A percentile compares a stretch with the other conserved stretches of the same genome.
Evolutionary conservation across 768 basidiomycete species (phyloP).

Genomic region (Suillus subalutaceus): DNA sequence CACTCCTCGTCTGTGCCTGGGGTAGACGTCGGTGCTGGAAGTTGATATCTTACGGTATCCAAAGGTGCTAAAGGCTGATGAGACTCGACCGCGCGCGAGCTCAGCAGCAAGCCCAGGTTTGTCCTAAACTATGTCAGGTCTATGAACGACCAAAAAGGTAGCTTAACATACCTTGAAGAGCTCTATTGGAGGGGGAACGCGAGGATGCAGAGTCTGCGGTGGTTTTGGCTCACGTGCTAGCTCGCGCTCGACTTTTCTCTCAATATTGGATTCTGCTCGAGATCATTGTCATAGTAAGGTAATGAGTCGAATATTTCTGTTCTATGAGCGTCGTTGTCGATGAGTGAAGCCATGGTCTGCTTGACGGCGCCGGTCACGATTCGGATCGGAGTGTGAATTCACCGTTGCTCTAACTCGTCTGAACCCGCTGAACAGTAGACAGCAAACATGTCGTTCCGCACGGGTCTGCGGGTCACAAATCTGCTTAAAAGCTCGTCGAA

Average conservation of each 20-base stretch:
- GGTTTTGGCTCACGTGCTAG: slow-evolving; percentile 70
- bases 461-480: slow-evolving; percentile 46
- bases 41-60: slow-evolving; percentile 73
- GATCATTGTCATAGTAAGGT: slow-evolving; percentile 94
- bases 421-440: slow-evolving; percentile 20
- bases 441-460: slow-evolving; percentile 47
- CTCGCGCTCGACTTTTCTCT: slow-evolving; percentile 76
- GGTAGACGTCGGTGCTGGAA: slow-evolving; percentile 64
- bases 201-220: slow-evolving; percentile 65
- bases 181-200: slow-evolving; percentile 64
- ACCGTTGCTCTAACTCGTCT: slow-evolving; percentile 6
- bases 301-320: slow-evolving; percentile 73
- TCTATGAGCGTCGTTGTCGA: slow-evolving; percentile 16
- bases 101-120: slow-evolving; percentile 73
- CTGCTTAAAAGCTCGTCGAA: slow-evolving; percentile 44
- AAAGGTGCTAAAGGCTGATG: slow-evolving; percentile 66
- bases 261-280: slow-evolving; percentile 74
- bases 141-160: not conserved
- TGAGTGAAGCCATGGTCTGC: slow-evolving; percentile 27
- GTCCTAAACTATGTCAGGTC: slow-evolving; percentile 44
- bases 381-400: slow-evolving; percentile 13
- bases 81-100: slow-evolving; percentile 70
- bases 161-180: slow-evolving; percentile 68
- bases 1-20: slow-evolving; percentile 78
- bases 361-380: slow-evolving; percentile 10